Base-by-base conservation (phyloP, 2,329 filamentous ascomycete genomes). In the Ascochyta rabiei region DNA sequence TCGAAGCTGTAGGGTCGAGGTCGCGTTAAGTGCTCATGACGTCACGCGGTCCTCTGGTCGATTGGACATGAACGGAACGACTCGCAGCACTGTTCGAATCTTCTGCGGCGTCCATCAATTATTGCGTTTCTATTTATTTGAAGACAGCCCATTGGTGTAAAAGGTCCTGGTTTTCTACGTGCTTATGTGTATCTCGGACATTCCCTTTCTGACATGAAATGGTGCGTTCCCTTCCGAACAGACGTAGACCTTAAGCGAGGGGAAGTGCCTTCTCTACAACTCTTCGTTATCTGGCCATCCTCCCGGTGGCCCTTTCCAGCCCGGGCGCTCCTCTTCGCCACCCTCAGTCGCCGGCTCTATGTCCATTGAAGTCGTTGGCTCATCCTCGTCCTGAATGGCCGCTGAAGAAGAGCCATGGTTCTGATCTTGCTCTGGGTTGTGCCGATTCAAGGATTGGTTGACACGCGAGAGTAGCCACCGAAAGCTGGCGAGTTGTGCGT, bases 21-120 rank as follows among this genome's bases (percentile, higher is more conserved):
- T 31, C 26, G 41, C 35, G 37, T 18, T 42, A 28, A 23, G 3
- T n/a, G 41, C 24, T 40, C 4, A 16, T 55, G 52, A 55, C 46
- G 52, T 55, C 52, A 55, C 46, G 41, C 35, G 21, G 24, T 23
- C 18, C 23, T 5, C n/a, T 37, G 15, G 19, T 15, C 13, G 18
- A 26, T 33, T 10, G 6, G 3, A n/a, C 13, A 34, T n/a, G n/a
- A 34, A 16, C 1, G 2, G 28, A 30, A 30, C 12, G 10, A 1
- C 12, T 15, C 28, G 5, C 28, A 30, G 12, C 5, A 30, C 28
- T 13, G 12, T 13, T 30, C 10, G 12, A 15, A 30, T 5, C 13
- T 30, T 2, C 12, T 30, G 28, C 13, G 12, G 6, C 4, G 10
- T 13, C 12, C 2, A 30, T 30, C 6, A 15, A 30, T 30, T 3